Percentiles rank a stretch among this genome's conserved stretches.
These are phyloP conservation scores for Leishmania gerbilli DNA, from an alignment of 208 protist genomes.

Conservation along the genomic window DNA sequence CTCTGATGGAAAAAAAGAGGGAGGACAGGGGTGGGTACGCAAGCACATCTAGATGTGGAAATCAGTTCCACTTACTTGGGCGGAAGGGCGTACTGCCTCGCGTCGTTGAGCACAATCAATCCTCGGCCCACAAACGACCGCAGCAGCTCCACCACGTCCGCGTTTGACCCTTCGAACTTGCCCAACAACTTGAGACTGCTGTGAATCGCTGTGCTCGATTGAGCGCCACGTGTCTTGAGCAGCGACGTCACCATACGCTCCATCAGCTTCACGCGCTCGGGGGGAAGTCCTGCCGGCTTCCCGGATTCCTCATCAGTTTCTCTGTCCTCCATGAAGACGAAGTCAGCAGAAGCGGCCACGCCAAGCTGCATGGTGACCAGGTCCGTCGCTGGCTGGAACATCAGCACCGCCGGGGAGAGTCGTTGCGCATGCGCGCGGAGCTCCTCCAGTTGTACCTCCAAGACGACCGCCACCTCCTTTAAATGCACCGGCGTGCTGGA, in stretches of 20 bases:
- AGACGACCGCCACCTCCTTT: slow-evolving; percentile 10
- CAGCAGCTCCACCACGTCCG: slow-evolving; percentile 69
- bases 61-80: slow-evolving; percentile 13
- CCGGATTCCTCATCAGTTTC: slow-evolving; percentile 42
- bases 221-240: slow-evolving; percentile 58
- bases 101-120: slow-evolving; percentile 58
- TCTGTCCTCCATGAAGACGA: slow-evolving; percentile 34
- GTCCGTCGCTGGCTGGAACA: slow-evolving; percentile 26
- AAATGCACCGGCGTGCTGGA: slow-evolving; percentile 14
- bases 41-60: background rate
- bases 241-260: slow-evolving; percentile 71
- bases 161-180: slow-evolving; percentile 52
- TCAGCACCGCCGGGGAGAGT: slow-evolving; percentile 36
- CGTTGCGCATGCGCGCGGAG: slow-evolving; percentile 32
- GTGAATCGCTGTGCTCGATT: slow-evolving; percentile 69
- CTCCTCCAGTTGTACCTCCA: slow-evolving; percentile 36
- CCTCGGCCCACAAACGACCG: slow-evolving; percentile 61
- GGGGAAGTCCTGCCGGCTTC: slow-evolving; percentile 45
- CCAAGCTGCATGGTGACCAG: slow-evolving; percentile 46
- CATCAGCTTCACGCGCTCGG: slow-evolving; percentile 71
- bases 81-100: slow-evolving; percentile 60
- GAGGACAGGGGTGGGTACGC: no score
- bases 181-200: slow-evolving; percentile 88
- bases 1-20: background rate
- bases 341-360: slow-evolving; percentile 25